Evolutionary conservation across 1,139 yeast species (phyloP).

Genomic region (Geotrichum australiense): DNA sequence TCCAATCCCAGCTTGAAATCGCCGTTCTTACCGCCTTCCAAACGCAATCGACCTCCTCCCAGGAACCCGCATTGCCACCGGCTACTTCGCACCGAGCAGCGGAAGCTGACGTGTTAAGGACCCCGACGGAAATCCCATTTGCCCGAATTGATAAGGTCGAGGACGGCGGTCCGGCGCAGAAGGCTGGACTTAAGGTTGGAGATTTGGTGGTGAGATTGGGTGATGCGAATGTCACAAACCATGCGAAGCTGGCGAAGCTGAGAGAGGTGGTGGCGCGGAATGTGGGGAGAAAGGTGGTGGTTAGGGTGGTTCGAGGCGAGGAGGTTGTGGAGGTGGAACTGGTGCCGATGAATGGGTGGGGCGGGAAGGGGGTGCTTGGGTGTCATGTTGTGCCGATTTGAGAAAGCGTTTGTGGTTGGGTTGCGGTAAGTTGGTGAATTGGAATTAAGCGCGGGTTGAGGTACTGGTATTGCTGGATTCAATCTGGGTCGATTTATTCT

Average conservation of each 20-base stretch:
- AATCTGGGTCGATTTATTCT: no score
- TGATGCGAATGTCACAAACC: slow-evolving; percentile 47
- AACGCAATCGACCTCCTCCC: slow-evolving; percentile 26
- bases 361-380: slow-evolving; percentile 67
- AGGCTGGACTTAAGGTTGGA: slow-evolving; percentile 31
- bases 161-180: slow-evolving; percentile 30
- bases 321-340: slow-evolving; percentile 34
- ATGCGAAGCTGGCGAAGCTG: slow-evolving; percentile 40
- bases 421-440: no score
- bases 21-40: slow-evolving; percentile 46
- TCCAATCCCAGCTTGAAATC: no score
- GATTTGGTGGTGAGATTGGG: slow-evolving; percentile 53
- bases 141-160: slow-evolving; percentile 44
- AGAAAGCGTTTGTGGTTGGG: no score
- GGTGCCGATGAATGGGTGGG: slow-evolving; percentile 55
- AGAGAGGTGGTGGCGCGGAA: slow-evolving; percentile 30
- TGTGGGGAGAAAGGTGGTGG: slow-evolving; percentile 29
- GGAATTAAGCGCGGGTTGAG: no score
- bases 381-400: slow-evolving; percentile 55
- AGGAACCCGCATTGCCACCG: no score
- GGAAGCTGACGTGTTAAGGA: no score
- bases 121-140: slow-evolving; percentile 33
- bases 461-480: no score
- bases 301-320: slow-evolving; percentile 37
- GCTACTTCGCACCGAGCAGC: no score